Evolutionary conservation across 2,329 filamentous ascomycete species (phyloP), one percentile per base, ranked within the genome.

Genomic region (Colletotrichum cereale): DNA sequence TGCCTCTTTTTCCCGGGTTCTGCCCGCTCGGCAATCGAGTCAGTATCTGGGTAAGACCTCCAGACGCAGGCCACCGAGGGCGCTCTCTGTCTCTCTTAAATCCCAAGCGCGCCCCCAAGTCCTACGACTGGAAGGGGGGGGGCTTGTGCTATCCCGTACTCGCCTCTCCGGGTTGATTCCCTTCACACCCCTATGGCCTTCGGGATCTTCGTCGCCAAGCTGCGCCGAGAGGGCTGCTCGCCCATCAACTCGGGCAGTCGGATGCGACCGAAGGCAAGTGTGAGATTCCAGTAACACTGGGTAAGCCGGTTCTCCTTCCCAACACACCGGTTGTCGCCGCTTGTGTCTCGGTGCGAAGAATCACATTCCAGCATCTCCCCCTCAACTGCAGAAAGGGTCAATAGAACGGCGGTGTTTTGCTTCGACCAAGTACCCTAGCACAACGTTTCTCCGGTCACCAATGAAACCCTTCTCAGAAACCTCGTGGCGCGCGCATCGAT

Each of bases 191-290:
- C n/a, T 21, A 21, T 40, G 18, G 21, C n/a, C 26, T 18, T 71
- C 63, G 42, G 62, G 29, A 47, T 58, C 64, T 57, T 42, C 56
- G 26, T 44, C 21, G 57, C 50, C 50, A 71, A 62, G n/a, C 24
- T n/a, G 47, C 56, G 63, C 47, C 67, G 62, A 70, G 67, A 48
- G 24, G 34, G 55, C 29, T 40, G 62, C 66, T 66, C 55, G 50
- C 56, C 40, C 56, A 50, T 61, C 55, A 42, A 16, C 10, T 26
- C 24, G 40, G 29, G 29, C 18, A 16, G 16, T 16, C 31, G 40
- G 31, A 67, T 61, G 21, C 29, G 26, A 10, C 44, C 38, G 21
- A 21, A 18, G 21, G 31, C 21, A 18, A n/a, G 24, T n/a, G 24
- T 24, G 34, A 52, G 11, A 56, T 62, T 62, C 62, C 63, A 56